These are phyloP conservation scores for Saposhnikovia divaricata DNA, from an alignment of 129 eudicot genomes.

Conservation along the genomic window DNA sequence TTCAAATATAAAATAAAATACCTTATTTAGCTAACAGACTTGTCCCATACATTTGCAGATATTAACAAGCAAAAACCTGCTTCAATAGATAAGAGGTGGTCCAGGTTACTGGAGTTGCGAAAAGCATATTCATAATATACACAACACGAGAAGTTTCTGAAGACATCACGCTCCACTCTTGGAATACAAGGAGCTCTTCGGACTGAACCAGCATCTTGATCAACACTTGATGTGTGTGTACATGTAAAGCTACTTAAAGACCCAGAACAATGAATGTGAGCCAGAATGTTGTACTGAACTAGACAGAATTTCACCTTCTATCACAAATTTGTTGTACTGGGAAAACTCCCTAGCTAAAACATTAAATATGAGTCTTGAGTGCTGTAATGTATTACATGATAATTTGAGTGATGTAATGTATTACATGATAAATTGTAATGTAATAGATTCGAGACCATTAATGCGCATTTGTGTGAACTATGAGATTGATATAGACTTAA, in stretches of 20 bases:
- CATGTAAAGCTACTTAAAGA: neutral
- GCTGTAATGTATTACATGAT: too few relatives aligned
- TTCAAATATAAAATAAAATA: neutral
- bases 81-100: conserved; percentile 57
- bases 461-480: too few relatives aligned
- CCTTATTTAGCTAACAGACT: neutral
- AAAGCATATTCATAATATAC: conserved; percentile 19
- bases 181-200: neutral
- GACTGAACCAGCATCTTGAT: neutral
- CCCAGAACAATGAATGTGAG: neutral
- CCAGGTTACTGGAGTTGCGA: conserved; percentile 61
- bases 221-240: neutral
- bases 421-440: too few relatives aligned
- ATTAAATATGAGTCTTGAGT: neutral
- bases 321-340: neutral
- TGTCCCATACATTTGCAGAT: conserved; percentile 33
- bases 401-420: too few relatives aligned
- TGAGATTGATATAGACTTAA: too few relatives aligned
- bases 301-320: neutral
- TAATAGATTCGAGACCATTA: too few relatives aligned
- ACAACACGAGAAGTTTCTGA: too few relatives aligned
- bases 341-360: neutral
- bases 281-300: neutral
- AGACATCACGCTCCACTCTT: neutral
- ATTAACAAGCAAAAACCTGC: conserved; percentile 38